These are phyloP conservation scores for Melastoma candidum DNA, from an alignment of 441 rosid genomes.

Conservation along the genomic window DNA sequence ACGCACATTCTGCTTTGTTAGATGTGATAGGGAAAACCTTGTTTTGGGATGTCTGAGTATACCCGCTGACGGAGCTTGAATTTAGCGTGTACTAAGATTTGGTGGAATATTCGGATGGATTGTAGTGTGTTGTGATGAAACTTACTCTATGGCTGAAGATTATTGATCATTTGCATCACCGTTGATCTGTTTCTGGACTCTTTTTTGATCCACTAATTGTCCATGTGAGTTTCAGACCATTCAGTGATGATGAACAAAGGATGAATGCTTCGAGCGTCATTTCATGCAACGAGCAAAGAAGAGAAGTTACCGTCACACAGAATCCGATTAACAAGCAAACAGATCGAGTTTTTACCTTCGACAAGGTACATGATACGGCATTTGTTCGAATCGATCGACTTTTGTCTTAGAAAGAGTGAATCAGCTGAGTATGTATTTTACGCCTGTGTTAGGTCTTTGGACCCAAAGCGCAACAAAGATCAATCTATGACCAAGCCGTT, in stretches of 20 bases:
- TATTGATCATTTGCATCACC: too few species aligned
- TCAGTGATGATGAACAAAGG: slow-evolving; percentile 74
- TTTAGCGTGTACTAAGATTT: too few species aligned
- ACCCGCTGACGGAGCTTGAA: too few species aligned
- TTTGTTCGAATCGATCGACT: neutral
- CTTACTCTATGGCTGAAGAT: too few species aligned
- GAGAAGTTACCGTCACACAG: slow-evolving; percentile 71
- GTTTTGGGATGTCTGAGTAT: too few species aligned
- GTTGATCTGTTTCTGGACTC: too few species aligned
- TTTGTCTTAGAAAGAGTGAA: neutral
- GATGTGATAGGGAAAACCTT: too few species aligned
- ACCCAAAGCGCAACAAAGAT: slow-evolving; percentile 85
- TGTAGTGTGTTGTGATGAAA: too few species aligned
- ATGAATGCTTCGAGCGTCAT: slow-evolving; percentile 45
- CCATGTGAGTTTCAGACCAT: slow-evolving; percentile 33
- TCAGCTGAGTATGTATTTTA: slow-evolving; percentile 3
- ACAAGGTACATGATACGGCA: slow-evolving; percentile 39
- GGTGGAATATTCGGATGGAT: too few species aligned
- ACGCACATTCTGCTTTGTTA: too few species aligned
- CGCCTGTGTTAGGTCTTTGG: slow-evolving; percentile 62
- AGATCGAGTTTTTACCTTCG: slow-evolving; percentile 72
- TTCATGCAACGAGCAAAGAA: slow-evolving; percentile 58
- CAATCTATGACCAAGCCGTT: slow-evolving; percentile 83
- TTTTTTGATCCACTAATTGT: too few species aligned
- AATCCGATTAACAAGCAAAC: slow-evolving; percentile 71